Evolutionary conservation across 2,329 filamentous ascomycete species (phyloP), one percentile per base, ranked within the genome.

Genomic region (Neofusicoccum cordaticola): DNA sequence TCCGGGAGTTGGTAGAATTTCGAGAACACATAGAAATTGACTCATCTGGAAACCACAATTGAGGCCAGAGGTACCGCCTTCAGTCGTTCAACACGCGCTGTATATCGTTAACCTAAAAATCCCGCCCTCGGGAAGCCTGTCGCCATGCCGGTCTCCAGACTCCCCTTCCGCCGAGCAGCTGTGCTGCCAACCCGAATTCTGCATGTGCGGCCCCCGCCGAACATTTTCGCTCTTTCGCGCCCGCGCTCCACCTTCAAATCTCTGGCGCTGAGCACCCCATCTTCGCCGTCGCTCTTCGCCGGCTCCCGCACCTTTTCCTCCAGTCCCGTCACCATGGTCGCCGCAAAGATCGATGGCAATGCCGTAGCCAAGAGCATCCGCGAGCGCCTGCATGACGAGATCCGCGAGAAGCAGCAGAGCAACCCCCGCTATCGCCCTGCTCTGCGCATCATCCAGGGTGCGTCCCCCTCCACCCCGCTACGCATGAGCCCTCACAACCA

Each of bases 391-490:
- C 89, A 89, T 72, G 82, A 82, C 52, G 89, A 97, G 79, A 96
- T 99, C 79, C 85, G 87, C 70, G 84, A 91, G 76, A 90, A 88
- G 77, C 94, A 97, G 79, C 85, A 87, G 80, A 79, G 83, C 67
- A 97, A 97, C 77, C 90, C 94, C 45, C 86, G 93, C 71, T 99
- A 93, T 83, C 88, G 89, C 81, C 95, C 95, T 61, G 90, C 86
- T 69, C 84, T 99, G 77, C 95, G 93, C 78, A 99, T 99, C 77
- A 90, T 99, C 70, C 95, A 99, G 86, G 91, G 92, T 93, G 78
- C 72, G 85, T 68, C 45, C 41, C 67, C 50, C 1, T 63, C 63
- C 8, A 61, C 56, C 62, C n/a, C 51, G 51, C 52, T 17, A 9
- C 5, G 11, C 27, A 31, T 44, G 34, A 22, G n/a, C 27, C n/a